These are phyloP conservation scores for Carex scoparia DNA, from an alignment of 176 grass and related monocot species.

Conservation along the genomic window DNA sequence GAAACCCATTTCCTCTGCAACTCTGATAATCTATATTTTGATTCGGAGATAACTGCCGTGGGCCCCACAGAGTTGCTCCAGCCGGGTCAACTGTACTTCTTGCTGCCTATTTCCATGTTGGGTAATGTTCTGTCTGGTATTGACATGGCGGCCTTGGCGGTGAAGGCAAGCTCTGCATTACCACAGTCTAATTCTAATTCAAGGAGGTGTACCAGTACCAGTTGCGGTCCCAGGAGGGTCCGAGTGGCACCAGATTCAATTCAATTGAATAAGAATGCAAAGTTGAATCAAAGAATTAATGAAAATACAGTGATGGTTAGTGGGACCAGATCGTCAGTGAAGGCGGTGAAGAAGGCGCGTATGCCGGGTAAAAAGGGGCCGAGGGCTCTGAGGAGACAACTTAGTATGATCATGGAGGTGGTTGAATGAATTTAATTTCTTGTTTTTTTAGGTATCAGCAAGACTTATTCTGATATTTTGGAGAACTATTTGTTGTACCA, in stretches of 20 bases:
- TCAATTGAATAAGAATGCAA: conserved; percentile 26
- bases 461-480: neutral
- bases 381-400: conserved; percentile 6
- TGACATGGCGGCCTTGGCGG: conserved; percentile 52
- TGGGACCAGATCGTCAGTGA: conserved; percentile 8
- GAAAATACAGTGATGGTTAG: conserved; percentile 17
- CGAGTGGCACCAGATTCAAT: conserved; percentile 27
- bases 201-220: neutral
- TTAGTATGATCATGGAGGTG: conserved; percentile 44
- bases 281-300: conserved; percentile 37
- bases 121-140: conserved; percentile 20
- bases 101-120: conserved; percentile 33
- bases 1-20: conserved; percentile 42
- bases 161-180: conserved; percentile 44
- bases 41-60: conserved; percentile 22
- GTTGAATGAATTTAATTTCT: neutral
- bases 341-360: neutral
- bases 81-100: conserved; percentile 46
- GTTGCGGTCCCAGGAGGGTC: conserved; percentile 5
- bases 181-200: neutral
- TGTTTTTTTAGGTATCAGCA: neutral
- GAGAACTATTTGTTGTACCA: neutral
- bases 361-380: neutral
- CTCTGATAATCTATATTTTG: conserved; percentile 60
- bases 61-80: conserved; percentile 25